Conservation (phyloP, 495 filamentous ascomycete species). For the Tuber brumale region DNA sequence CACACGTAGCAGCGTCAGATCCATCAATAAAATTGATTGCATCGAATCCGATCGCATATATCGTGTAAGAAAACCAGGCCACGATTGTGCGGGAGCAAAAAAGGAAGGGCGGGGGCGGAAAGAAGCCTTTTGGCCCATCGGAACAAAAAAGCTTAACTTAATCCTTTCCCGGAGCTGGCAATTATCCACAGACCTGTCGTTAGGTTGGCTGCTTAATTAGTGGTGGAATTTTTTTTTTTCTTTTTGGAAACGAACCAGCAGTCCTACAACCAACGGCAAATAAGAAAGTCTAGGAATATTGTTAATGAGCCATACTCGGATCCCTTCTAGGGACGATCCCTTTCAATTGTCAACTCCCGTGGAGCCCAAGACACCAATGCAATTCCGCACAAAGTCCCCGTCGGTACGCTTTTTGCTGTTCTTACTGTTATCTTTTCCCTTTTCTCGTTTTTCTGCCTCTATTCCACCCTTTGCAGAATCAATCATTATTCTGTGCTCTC, state of each 20-base stretch:
- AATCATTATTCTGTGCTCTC: conserved; percentile 14
- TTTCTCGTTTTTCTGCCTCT: conserved; percentile 21
- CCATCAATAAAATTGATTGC: conserved; percentile 27
- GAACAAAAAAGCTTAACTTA: conserved; percentile 3
- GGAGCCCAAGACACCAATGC: conserved; percentile 33
- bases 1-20: conserved; percentile 15
- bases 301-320: conserved; percentile 24
- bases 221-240: conserved; percentile 28
- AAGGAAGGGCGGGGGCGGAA: conserved; percentile 32
- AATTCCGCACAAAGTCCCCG: conserved; percentile 35
- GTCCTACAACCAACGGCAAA: background rate
- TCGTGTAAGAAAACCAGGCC: conserved; percentile 28
- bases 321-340: conserved; percentile 31
- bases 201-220: conserved; percentile 17
- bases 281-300: conserved; percentile 21
- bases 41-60: conserved; percentile 27
- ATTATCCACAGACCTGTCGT: background rate
- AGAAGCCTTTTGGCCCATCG: conserved; percentile 23
- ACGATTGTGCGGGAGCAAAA: conserved; percentile 29
- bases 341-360: conserved; percentile 35
- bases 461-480: conserved; percentile 4
- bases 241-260: conserved; percentile 6
- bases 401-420: conserved; percentile 40
- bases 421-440: conserved; percentile 28
- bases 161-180: background rate